Evolutionary conservation across 345 rosid species (phyloP).

Genomic region (Sapria himalayana): DNA sequence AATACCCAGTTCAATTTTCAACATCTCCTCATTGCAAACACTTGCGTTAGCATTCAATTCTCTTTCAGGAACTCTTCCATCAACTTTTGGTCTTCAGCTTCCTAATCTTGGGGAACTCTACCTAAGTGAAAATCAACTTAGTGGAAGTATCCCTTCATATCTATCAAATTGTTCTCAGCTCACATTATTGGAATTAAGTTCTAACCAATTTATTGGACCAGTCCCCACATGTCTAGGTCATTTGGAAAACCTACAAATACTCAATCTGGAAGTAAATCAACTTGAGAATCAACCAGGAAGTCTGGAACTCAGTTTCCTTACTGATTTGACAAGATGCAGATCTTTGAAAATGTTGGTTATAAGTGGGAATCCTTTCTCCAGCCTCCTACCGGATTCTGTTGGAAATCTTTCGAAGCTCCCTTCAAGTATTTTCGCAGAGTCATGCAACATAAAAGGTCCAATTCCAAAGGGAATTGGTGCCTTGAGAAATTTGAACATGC

Average conservation of each 20-base stretch:
- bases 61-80: slow-evolving; percentile 2
- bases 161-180: slow-evolving; percentile 1
- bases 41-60: neutral
- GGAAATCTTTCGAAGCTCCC: slow-evolving; percentile 1
- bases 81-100: neutral
- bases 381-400: slow-evolving; percentile 1
- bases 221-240: slow-evolving; percentile 1
- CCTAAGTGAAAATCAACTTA: neutral
- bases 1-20: neutral
- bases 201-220: neutral
- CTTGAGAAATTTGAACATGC: neutral
- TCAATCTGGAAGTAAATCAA: neutral
- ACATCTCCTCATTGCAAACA: slow-evolving; percentile 1
- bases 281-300: slow-evolving; percentile 2
- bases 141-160: neutral
- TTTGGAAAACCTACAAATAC: neutral
- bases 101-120: neutral
- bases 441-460: neutral
- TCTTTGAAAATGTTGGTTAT: neutral
- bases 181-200: neutral
- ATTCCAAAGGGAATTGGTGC: neutral
- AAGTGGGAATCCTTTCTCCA: neutral
- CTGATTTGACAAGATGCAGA: slow-evolving; percentile 2
- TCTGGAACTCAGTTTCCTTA: slow-evolving; percentile 3
- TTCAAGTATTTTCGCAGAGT: neutral